Conservation (phyloP, 1,139 yeast species). For the Candida frijolesensis region DNA sequence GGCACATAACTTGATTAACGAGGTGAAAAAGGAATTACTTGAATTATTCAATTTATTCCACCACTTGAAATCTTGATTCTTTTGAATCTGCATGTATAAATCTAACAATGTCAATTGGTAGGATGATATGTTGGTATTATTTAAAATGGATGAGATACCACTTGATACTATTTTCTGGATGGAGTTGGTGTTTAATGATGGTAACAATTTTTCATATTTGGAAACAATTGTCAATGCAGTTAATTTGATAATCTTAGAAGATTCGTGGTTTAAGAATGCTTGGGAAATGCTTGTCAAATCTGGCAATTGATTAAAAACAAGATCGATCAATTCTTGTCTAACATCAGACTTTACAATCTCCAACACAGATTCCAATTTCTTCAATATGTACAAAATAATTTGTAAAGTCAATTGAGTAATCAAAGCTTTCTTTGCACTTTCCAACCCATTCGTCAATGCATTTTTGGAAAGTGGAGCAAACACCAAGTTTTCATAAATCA, state of each 20-base stretch:
- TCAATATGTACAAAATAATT: constrained; percentile 54
- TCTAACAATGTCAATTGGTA: constrained; percentile 59
- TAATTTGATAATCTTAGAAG: constrained; percentile 24
- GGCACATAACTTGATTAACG: constrained; percentile 52
- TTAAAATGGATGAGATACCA: constrained; percentile 22
- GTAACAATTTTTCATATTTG: constrained; percentile 24
- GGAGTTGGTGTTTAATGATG: constrained; percentile 16
- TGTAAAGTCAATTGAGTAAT: constrained; percentile 69
- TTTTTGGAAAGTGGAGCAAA: constrained; percentile 68
- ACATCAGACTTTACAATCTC: constrained; percentile 34
- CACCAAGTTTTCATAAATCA: constrained; percentile 55
- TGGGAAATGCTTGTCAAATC: constrained; percentile 27
- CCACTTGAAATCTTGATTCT: constrained; percentile 48
- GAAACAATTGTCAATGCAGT: constrained; percentile 29
- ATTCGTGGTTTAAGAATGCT: constrained; percentile 15
- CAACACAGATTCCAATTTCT: constrained; percentile 48
- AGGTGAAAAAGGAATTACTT: constrained; percentile 56
- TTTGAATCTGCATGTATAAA: constrained; percentile 43
- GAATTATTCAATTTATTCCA: constrained; percentile 63
- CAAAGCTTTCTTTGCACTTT: constrained; percentile 46
- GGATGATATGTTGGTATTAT: constrained; percentile 34
- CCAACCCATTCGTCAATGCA: constrained; percentile 59
- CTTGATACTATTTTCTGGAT: constrained; percentile 17
- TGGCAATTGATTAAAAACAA: constrained; percentile 33
- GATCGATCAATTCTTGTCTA: constrained; percentile 31